A percentile compares a stretch with the other conserved stretches of the same genome.
Evolutionary conservation across 2,329 filamentous ascomycete genomes (phyloP).

Genomic region (Diaporthe longicolla): DNA sequence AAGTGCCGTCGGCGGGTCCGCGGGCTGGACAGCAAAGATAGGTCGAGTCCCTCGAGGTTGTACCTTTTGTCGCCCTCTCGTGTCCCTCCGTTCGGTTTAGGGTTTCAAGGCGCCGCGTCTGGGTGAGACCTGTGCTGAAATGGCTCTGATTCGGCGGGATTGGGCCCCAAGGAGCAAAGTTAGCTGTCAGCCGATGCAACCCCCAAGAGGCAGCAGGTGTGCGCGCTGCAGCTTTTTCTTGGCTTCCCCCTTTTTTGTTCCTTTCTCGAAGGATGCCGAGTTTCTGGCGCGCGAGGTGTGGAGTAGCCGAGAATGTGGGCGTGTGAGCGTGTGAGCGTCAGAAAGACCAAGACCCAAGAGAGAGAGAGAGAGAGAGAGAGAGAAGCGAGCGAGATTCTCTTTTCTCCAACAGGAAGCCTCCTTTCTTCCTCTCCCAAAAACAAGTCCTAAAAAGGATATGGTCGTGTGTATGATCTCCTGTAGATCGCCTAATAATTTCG

Average conservation of each 20-base stretch:
- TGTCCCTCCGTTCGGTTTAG: conserved; percentile 34
- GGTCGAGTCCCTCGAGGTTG: conserved; percentile 39
- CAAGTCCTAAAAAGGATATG: not conserved
- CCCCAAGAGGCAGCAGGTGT: conserved; percentile 29
- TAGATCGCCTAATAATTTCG: conserved; percentile 38
- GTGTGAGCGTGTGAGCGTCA: conserved; percentile 5
- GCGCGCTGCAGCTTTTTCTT: conserved; percentile 32
- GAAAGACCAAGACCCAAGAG: too few relatives aligned
- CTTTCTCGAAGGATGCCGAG: conserved; percentile 33
- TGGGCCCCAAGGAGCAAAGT: conserved; percentile 34
- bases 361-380: too few relatives aligned
- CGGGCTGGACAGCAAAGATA: conserved; percentile 15
- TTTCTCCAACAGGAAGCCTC: conserved; percentile 6
- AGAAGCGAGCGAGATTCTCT: not conserved
- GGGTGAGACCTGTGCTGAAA: conserved; percentile 41
- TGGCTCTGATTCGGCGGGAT: conserved; percentile 40
- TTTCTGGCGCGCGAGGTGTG: conserved; percentile 22
- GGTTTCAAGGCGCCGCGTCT: conserved; percentile 40
- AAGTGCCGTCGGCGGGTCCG: conserved; percentile 36
- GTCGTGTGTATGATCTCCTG: conserved; percentile 24
- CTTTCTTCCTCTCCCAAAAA: not conserved
- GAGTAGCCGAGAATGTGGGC: conserved; percentile 19
- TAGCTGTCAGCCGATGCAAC: conserved; percentile 40
- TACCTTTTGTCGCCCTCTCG: conserved; percentile 36
- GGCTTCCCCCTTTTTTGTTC: conserved; percentile 28